Evolutionary conservation across 192 early-diverging fungal genomes (phyloP).

Genomic region (Rhizoclosmatium sp.): DNA sequence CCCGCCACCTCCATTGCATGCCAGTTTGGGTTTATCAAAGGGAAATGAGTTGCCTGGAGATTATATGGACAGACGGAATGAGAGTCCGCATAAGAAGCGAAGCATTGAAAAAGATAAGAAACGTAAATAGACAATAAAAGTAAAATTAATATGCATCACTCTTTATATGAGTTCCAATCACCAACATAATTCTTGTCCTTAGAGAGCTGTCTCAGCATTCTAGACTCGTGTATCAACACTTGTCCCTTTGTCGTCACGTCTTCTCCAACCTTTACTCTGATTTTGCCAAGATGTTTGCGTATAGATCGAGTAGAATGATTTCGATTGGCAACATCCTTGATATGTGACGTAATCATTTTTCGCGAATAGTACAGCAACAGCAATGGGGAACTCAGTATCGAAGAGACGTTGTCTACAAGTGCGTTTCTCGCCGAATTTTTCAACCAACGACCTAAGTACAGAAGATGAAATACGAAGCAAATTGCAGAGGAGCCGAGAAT

Average conservation of each 20-base stretch:
- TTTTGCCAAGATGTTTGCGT: constrained; percentile 8
- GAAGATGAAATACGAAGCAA: not conserved
- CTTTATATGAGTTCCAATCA: not conserved
- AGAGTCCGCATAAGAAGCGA: constrained; percentile 5
- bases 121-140: not conserved
- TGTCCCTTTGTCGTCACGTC: not conserved
- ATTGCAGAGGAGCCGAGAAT: not conserved
- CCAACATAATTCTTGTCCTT: not conserved
- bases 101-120: no score
- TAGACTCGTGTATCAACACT: not conserved
- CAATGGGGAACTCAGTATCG: constrained; percentile 18
- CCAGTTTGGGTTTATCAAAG: not conserved
- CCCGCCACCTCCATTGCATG: not conserved
- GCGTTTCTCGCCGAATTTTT: not conserved
- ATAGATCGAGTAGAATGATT: not conserved
- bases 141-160: not conserved
- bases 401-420: not conserved
- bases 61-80: not conserved
- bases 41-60: not conserved
- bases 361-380: constrained; percentile 6
- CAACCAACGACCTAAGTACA: not conserved
- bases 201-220: not conserved
- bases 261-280: constrained; percentile 18
- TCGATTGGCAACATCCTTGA: not conserved
- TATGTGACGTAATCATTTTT: not conserved